Evolutionary conservation across 2,329 filamentous ascomycete genomes (phyloP).

Genomic region (Teratosphaeria pseudoeucalypti): DNA sequence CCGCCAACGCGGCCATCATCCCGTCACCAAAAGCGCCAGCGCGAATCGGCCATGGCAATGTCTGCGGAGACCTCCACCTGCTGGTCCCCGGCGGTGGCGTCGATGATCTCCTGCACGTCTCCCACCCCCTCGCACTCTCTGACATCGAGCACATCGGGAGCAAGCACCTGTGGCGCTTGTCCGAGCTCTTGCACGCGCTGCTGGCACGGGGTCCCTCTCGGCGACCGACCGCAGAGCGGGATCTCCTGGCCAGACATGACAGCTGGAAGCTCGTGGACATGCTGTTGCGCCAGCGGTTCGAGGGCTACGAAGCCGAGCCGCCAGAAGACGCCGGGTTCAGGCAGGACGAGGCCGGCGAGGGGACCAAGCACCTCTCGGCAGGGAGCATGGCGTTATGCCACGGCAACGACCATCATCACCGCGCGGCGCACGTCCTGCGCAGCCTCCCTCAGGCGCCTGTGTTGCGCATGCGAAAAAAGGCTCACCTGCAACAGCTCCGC

Average conservation of each 20-base stretch:
- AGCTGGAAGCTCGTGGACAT: background rate
- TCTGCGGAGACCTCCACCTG: background rate
- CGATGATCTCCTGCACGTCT: background rate
- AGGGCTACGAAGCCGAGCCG: background rate
- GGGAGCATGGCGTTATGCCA: background rate
- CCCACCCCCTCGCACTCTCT: background rate
- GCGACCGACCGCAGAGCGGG: background rate
- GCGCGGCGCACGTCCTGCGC: background rate
- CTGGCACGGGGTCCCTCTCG: background rate
- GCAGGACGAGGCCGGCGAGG: background rate
- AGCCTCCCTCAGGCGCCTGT: background rate
- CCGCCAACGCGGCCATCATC: background rate
- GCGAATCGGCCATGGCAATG: background rate
- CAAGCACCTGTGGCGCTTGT: background rate
- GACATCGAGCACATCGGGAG: background rate
- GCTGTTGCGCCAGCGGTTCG: background rate
- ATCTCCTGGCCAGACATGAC: background rate
- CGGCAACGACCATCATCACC: background rate
- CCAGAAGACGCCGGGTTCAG: background rate
- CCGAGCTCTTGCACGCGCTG: background rate
- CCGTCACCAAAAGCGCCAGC: background rate
- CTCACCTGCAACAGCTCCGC: background rate
- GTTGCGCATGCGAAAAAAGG: background rate
- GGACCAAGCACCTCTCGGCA: background rate
- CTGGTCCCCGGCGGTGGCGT: background rate